Evolutionary conservation across 441 rosid species (phyloP).

Genomic region (Sinapis alba): DNA sequence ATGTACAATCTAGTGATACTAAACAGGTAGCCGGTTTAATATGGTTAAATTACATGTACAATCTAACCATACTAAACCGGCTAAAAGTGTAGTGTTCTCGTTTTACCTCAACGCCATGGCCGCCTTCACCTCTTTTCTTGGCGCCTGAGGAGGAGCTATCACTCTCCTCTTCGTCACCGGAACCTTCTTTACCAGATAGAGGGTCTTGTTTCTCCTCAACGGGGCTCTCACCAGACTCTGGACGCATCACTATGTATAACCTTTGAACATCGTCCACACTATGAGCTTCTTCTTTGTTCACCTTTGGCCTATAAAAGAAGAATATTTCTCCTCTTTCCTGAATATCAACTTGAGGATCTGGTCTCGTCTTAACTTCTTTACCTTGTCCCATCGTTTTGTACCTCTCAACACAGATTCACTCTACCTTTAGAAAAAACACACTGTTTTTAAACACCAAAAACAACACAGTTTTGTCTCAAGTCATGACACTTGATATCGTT

Average conservation of each 20-base stretch:
- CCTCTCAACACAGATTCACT: not conserved
- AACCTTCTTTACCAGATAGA: constrained; percentile 57
- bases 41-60: no score
- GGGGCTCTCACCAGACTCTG: constrained; percentile 55
- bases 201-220: constrained; percentile 66
- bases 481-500: not conserved
- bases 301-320: constrained; percentile 82
- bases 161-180: not conserved
- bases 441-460: not conserved
- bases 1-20: no score
- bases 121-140: constrained; percentile 44
- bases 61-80: no score
- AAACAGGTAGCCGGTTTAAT: no score
- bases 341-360: constrained; percentile 40
- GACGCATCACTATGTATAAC: constrained; percentile 63
- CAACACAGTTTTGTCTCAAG: not conserved
- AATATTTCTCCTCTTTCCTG: constrained; percentile 78
- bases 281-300: constrained; percentile 64
- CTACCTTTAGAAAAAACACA: not conserved
- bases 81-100: not conserved
- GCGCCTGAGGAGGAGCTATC: constrained; percentile 20
- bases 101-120: constrained; percentile 58
- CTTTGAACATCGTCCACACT: constrained; percentile 60
- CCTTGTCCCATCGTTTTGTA: constrained; percentile 38
- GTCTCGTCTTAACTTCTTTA: constrained; percentile 36